Conservation (phyloP, 148 eudicot genomes). For the Pouteria glomerata region DNA sequence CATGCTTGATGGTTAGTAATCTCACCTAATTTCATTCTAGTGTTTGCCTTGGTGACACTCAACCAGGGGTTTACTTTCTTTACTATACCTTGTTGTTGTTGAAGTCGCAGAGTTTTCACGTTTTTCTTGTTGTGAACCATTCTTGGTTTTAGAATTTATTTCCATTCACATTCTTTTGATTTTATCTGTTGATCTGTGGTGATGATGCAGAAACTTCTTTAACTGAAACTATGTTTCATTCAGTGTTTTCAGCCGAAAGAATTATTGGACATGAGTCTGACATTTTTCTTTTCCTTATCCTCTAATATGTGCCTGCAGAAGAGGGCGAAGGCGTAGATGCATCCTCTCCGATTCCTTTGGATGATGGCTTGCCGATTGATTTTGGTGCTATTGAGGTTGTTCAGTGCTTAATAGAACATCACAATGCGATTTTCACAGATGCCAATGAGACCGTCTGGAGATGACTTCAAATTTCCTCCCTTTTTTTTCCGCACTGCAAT, state of each 20-base stretch:
- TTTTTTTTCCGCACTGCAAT: background rate
- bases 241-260: background rate
- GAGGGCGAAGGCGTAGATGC: conserved; percentile 64
- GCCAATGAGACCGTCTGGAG: conserved; percentile 89
- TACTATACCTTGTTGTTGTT: too few relatives aligned
- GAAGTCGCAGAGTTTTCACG: too few relatives aligned
- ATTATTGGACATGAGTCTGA: background rate
- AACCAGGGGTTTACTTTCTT: too few relatives aligned
- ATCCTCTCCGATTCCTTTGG: conserved; percentile 81
- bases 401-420: conserved; percentile 85
- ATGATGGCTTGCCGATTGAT: conserved; percentile 76
- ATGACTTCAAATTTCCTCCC: conserved; percentile 18
- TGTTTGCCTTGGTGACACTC: too few relatives aligned
- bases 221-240: background rate
- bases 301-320: conserved; percentile 30
- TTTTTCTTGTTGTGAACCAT: background rate
- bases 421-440: conserved; percentile 83
- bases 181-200: background rate
- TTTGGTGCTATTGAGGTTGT: conserved; percentile 76
- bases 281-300: background rate
- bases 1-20: conserved; percentile 68
- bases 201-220: background rate
- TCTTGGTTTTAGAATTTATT: background rate
- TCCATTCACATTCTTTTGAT: background rate
- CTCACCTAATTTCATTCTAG: background rate